Evolutionary conservation across 768 basidiomycete genomes (phyloP).

Genomic region (Auriculariales sp.): DNA sequence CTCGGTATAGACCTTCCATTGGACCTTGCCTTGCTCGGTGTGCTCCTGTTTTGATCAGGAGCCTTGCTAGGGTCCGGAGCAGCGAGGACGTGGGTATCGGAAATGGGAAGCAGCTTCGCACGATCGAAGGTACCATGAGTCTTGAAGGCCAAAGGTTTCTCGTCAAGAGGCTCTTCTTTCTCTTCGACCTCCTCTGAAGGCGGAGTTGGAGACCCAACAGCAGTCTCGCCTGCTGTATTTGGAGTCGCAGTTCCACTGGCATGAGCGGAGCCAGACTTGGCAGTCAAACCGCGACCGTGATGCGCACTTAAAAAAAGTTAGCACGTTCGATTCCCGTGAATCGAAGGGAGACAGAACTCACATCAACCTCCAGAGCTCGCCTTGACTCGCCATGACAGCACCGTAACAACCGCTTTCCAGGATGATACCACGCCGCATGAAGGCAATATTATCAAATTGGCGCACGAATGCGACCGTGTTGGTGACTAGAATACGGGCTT

Average conservation of each 20-base stretch:
- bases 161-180: not conserved
- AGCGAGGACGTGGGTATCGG: not conserved
- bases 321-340: not conserved
- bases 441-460: constrained; percentile 60
- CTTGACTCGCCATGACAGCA: constrained; percentile 39
- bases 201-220: not conserved
- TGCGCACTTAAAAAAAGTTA: constrained; percentile 13
- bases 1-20: constrained; percentile 53
- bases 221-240: constrained; percentile 1
- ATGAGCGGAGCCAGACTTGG: constrained; percentile 35
- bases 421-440: constrained; percentile 70
- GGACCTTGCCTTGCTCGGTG: constrained; percentile 69
- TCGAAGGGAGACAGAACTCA: constrained; percentile 21
- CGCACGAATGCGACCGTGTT: constrained; percentile 76
- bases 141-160: constrained; percentile 14
- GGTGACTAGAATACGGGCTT: constrained; percentile 76
- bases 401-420: constrained; percentile 59
- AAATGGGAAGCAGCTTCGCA: not conserved
- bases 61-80: not conserved
- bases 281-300: constrained; percentile 25
- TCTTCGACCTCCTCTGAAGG: not conserved
- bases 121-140: not conserved
- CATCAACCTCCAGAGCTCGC: constrained; percentile 65
- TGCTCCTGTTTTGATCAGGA: constrained; percentile 37
- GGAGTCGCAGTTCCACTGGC: constrained; percentile 22